Conservation (phyloP, 108 stramenopile genomes). For the Skeletonema tropicum region DNA sequence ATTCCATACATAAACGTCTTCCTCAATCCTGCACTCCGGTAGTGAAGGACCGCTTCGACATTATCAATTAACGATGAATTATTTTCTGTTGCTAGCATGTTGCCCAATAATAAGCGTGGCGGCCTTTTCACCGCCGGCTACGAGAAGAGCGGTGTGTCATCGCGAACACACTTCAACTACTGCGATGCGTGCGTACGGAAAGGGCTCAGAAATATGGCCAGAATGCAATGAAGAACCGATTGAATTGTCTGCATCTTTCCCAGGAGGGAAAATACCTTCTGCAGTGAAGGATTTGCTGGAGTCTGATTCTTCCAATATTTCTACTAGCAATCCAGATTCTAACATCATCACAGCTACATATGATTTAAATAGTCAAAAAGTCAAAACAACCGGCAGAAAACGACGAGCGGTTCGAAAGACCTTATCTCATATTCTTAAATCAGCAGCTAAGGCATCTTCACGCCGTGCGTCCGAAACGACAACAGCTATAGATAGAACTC, state of each 20-base stretch:
- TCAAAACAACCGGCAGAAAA: constrained; percentile 19
- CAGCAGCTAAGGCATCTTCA: constrained; percentile 21
- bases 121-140: neutral
- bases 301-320: neutral
- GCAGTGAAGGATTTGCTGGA: constrained; percentile 15
- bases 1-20: too few species aligned
- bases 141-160: neutral
- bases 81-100: neutral
- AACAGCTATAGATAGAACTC: constrained; percentile 45
- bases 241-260: constrained; percentile 60
- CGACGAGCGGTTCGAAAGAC: constrained; percentile 24
- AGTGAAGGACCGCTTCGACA: too few species aligned
- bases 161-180: neutral
- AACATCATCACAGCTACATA: constrained; percentile 9
- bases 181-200: constrained; percentile 43
- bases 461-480: constrained; percentile 16
- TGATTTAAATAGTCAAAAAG: constrained; percentile 12
- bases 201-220: constrained; percentile 83
- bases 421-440: constrained; percentile 24
- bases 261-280: constrained; percentile 61
- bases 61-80: neutral
- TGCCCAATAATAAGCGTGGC: neutral
- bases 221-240: constrained; percentile 66
- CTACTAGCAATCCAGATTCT: neutral
- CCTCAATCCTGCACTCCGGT: too few species aligned